Evolutionary conservation across 805 yeast genomes (phyloP).

Genomic region (Barnettozyma salicaria): DNA sequence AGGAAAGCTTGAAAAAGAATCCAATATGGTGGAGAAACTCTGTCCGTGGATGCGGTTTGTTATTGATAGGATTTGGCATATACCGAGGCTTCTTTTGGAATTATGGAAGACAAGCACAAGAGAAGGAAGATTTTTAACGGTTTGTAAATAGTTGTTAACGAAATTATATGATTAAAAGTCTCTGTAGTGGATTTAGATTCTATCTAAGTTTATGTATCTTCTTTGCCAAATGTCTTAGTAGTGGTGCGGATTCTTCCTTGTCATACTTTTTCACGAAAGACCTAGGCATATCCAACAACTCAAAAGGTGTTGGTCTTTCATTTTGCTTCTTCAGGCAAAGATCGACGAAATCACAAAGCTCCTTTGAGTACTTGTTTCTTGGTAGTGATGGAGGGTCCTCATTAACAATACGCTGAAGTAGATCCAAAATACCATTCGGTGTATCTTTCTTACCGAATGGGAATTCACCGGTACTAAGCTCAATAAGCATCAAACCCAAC

Average conservation of each 20-base stretch:
- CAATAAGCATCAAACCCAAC: slow-evolving; percentile 82
- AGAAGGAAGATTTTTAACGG: too few relatives aligned
- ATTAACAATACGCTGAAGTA: slow-evolving; percentile 87
- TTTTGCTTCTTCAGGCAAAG: slow-evolving; percentile 65
- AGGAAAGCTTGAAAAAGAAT: slow-evolving; percentile 31
- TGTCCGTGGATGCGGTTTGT: slow-evolving; percentile 48
- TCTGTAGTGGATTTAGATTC: not conserved
- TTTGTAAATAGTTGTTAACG: slow-evolving; percentile 1
- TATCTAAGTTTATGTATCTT: slow-evolving; percentile 20
- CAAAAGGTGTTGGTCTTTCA: slow-evolving; percentile 68
- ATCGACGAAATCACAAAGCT: slow-evolving; percentile 62
- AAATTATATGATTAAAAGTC: not conserved
- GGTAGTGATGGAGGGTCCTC: slow-evolving; percentile 82
- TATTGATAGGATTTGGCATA: slow-evolving; percentile 50
- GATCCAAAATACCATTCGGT: slow-evolving; percentile 85
- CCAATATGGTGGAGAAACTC: slow-evolving; percentile 61
- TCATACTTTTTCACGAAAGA: slow-evolving; percentile 29
- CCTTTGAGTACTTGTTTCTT: slow-evolving; percentile 33
- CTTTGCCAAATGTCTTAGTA: slow-evolving; percentile 39
- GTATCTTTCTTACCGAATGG: slow-evolving; percentile 64
- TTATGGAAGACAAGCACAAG: slow-evolving; percentile 33
- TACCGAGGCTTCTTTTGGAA: slow-evolving; percentile 59
- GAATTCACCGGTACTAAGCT: slow-evolving; percentile 77
- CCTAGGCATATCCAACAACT: slow-evolving; percentile 42
- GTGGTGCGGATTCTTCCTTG: slow-evolving; percentile 28